Conservation (phyloP, 192 early-diverging fungal genomes). For the Haplosporangium gracile region DNA sequence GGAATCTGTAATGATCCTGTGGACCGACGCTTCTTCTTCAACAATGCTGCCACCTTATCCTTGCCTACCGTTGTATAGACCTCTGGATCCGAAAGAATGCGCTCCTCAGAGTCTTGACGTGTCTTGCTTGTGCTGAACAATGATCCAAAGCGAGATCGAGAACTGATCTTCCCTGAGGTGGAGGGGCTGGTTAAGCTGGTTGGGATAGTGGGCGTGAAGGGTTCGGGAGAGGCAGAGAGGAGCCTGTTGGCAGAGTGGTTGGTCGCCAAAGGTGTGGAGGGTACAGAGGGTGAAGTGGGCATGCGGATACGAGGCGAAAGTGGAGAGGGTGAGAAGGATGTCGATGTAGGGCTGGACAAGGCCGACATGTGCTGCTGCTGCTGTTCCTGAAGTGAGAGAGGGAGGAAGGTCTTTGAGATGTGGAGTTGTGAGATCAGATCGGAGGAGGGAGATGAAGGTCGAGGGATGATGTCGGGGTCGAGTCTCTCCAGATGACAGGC, state of each 20-base stretch:
- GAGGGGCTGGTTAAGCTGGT: not conserved
- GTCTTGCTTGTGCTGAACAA: not conserved
- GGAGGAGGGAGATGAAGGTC: not conserved
- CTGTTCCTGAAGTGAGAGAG: not conserved
- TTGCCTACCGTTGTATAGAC: not conserved
- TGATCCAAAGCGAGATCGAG: slow-evolving; percentile 24
- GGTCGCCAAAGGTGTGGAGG: not conserved
- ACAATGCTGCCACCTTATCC: not conserved
- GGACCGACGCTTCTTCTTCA: slow-evolving; percentile 31
- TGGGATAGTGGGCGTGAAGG: not conserved
- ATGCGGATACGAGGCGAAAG: not conserved
- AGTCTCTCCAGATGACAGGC: not conserved
- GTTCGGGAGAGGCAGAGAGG: slow-evolving; percentile 1
- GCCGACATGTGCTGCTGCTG: not conserved
- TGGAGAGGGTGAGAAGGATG: not conserved
- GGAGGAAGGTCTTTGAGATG: not conserved
- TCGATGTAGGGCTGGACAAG: not conserved
- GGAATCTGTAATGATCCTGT: slow-evolving; percentile 29
- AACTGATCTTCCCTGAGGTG: slow-evolving; percentile 2
- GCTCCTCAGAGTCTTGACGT: not conserved
- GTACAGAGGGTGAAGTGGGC: not conserved
- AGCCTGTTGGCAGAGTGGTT: not conserved
- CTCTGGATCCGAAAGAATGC: not conserved
- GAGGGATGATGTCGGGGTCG: not conserved
- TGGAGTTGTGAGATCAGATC: not conserved